Evolutionary conservation across 2,329 filamentous ascomycete genomes (phyloP), one percentile per base, ranked within the genome.

Genomic region (Tolypocladium cylindrosporum): DNA sequence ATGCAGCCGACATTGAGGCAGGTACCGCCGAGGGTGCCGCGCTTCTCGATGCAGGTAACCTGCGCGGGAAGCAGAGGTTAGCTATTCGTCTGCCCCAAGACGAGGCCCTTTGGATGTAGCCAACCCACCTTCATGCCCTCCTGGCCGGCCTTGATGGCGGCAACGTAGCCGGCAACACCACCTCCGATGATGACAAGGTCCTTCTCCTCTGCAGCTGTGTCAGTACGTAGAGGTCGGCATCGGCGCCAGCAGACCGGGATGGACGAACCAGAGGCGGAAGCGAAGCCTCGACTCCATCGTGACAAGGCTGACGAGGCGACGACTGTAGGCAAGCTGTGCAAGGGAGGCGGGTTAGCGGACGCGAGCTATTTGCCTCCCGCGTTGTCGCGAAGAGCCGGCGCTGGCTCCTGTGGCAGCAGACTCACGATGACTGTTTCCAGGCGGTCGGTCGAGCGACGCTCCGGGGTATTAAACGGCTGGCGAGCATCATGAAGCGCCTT

Each of bases 1-100:
- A 99, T 99, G 79, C 94, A 99, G 78, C 94, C 94, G 71, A 99
- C 94, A 75, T 99, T 99, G 70, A 99, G 80, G 81, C 94, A 99
- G 70, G 94, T 99, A 73, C 94, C 94, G 70, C 94, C 94, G 68
- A 99, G 87, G 61, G 85, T 82, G 66, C 94, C 94, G 72, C 94
- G 91, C 84, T 99, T 99, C 80, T 99, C 94, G 79, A 99, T 95
- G 78, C 94, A 99, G 61, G 91, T 84, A 63, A 96, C 93, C 91
- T 96, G 59, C 52, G 58, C 37, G 34, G 42, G 54, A 58, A 55
- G 53, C 55, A 45, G 19, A 55, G 59, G 62, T 59, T 55, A 59
- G 57, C 50, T 41, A 45, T 16, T n/a, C 19, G 34, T 7, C 19
- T 6, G 8, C 36, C 9, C 4, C 34, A 24, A 10, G 31, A 52